Base-by-base conservation (phyloP, 2,329 filamentous ascomycete genomes). In the Aspergillus niger region DNA sequence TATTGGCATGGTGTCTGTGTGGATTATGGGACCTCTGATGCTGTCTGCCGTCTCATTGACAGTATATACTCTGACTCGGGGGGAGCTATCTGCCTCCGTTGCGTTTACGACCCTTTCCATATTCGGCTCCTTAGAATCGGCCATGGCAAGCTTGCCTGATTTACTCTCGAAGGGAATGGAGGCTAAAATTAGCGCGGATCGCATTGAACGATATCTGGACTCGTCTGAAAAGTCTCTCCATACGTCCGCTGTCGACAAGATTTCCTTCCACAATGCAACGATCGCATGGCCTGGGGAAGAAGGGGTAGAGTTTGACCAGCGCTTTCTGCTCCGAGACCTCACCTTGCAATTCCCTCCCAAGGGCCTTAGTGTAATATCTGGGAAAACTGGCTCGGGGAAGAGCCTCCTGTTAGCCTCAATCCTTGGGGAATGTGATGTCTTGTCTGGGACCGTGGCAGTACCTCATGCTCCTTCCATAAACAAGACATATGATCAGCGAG, bases 371-470 rank as follows among this genome's bases (percentile, higher is more conserved):
- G 83, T 92, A 15, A 87, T 93, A 50, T 90, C 89, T 3, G 90
- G 90, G 1, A 89, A 89, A 71, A 92, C 90, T 0, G 91, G 91
- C 1, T 87, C 87, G 2, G 91, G 91, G 10, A 93, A 93, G 77
- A 91, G 87, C 70, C 77, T 93, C 39, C 78, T 94, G 63, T 81
- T 94, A 7, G 85, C 89, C 2, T 85, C 90, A 0, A 85, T 94
- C 28, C 82, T 93, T 8, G 90, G 90, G 2, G 91, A 93, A 74
- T 86, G 86, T 1, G 90, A 93, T 61, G 70, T 92, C 3, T 72
- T 92, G 0, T 76, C 79, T 0, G 91, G 90, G 2, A 79, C 76
- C 11, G 79, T 93, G 50, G 81, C 82, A 41, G 76, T 80, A 7
- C 81, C 81, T 2, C 68, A 71, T 38, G 76, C 84, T 0, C 83